Evolutionary conservation across 345 rosid species (phyloP).

Genomic region (Bruguiera sexangula): DNA sequence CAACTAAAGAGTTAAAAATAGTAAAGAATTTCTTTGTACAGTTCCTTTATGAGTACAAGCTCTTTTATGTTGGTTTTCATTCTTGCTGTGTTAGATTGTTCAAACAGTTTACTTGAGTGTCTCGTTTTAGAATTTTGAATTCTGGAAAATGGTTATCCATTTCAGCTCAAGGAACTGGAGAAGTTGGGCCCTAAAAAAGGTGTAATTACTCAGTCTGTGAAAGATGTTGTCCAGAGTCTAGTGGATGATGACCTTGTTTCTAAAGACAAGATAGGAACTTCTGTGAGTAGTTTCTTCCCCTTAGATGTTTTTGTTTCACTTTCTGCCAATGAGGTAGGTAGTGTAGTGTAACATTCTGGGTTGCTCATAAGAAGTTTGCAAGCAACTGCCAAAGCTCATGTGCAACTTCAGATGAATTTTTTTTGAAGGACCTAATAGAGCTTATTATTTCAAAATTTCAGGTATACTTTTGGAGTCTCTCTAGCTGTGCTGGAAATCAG

Average conservation of each 20-base stretch:
- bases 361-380: constrained; percentile 5
- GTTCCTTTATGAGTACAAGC: too few species aligned
- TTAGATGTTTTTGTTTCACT: background rate
- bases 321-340: background rate
- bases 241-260: constrained; percentile 90
- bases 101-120: too few species aligned
- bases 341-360: background rate
- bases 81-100: too few species aligned
- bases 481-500: constrained; percentile 95
- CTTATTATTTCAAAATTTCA: constrained; percentile 29
- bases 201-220: constrained; percentile 87
- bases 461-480: constrained; percentile 98
- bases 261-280: constrained; percentile 91
- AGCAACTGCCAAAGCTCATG: background rate
- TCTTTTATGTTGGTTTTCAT: too few species aligned
- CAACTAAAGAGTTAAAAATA: too few species aligned
- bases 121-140: background rate
- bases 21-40: too few species aligned
- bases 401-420: background rate
- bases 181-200: constrained; percentile 87
- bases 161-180: constrained; percentile 63
- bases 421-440: background rate
- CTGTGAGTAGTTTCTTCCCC: constrained; percentile 43
- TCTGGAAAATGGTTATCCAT: background rate
- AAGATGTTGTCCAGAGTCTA: constrained; percentile 66